phyloP scores from a whole-genome alignment of 2,329 filamentous ascomycete species.

The Falciphora oryzae region DNA sequence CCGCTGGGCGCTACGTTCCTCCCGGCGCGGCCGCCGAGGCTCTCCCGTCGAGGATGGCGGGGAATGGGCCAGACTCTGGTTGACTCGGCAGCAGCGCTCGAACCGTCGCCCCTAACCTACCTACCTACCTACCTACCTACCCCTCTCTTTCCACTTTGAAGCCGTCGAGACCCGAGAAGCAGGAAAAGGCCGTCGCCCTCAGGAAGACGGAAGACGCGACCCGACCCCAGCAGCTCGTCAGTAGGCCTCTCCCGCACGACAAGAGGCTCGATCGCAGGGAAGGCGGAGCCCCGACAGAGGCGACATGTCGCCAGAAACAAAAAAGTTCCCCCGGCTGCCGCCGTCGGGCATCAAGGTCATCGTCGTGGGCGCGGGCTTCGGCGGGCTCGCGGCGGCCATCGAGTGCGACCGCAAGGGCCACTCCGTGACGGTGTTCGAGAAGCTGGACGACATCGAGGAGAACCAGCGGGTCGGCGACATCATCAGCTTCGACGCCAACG shows the following conservation, averaged over 20 bases:
- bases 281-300: neutral
- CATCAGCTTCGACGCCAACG: conserved; percentile 50
- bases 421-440: conserved; percentile 37
- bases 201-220: too few relatives aligned
- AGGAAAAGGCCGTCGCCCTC: neutral
- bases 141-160: too few relatives aligned
- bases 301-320: neutral
- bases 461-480: conserved; percentile 40
- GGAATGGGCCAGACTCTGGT: neutral
- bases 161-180: neutral
- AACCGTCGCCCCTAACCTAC: neutral
- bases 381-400: conserved; percentile 53
- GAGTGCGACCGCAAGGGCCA: conserved; percentile 53
- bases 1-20: neutral
- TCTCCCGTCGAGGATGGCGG: neutral
- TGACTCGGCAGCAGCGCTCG: neutral
- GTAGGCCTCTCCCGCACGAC: too few relatives aligned
- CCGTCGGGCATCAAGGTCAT: conserved; percentile 39
- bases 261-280: too few relatives aligned
- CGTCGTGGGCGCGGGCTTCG: conserved; percentile 49
- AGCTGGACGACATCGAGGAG: conserved; percentile 28
- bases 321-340: conserved; percentile 20
- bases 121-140: too few relatives aligned
- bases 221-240: too few relatives aligned
- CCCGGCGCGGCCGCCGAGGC: too few relatives aligned